These are phyloP conservation scores for Eucalyptus pumila DNA, from an alignment of 345 rosid species.

Conservation along the genomic window DNA sequence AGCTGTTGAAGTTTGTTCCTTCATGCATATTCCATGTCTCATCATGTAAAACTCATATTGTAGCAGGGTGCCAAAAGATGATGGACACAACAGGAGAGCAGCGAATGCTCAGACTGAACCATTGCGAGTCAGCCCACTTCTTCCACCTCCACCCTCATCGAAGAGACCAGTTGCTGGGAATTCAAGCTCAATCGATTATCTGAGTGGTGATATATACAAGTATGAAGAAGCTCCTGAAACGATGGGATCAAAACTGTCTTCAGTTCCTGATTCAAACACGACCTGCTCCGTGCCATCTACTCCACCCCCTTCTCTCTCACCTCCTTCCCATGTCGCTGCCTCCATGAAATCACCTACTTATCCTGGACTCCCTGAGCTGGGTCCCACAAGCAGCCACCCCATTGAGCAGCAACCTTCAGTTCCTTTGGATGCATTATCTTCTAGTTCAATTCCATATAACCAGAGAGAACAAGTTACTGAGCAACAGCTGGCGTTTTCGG, in stretches of 20 bases:
- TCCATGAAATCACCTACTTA: neutral
- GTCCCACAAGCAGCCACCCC: constrained; percentile 12
- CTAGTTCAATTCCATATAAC: constrained; percentile 54
- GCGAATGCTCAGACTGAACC: constrained; percentile 12
- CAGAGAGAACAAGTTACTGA: constrained; percentile 59
- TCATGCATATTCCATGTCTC: neutral
- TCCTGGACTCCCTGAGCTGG: neutral
- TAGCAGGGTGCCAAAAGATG: constrained; percentile 58
- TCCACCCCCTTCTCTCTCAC: neutral
- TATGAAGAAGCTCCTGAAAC: constrained; percentile 27
- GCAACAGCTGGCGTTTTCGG: constrained; percentile 3
- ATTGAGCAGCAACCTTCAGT: constrained; percentile 48
- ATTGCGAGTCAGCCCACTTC: constrained; percentile 29
- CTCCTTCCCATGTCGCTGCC: neutral
- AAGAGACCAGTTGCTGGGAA: constrained; percentile 47
- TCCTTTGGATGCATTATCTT: constrained; percentile 25
- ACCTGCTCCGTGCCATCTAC: constrained; percentile 20
- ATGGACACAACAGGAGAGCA: constrained; percentile 32
- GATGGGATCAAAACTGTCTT: constrained; percentile 7
- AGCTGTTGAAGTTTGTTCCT: neutral
- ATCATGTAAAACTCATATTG: neutral
- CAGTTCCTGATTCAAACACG: constrained; percentile 13
- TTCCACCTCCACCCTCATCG: constrained; percentile 84
- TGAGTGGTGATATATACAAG: constrained; percentile 82
- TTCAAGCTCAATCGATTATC: constrained; percentile 51